These are phyloP conservation scores for Epichloe scottii DNA, from an alignment of 2,329 filamentous ascomycete species.

Conservation along the genomic window DNA sequence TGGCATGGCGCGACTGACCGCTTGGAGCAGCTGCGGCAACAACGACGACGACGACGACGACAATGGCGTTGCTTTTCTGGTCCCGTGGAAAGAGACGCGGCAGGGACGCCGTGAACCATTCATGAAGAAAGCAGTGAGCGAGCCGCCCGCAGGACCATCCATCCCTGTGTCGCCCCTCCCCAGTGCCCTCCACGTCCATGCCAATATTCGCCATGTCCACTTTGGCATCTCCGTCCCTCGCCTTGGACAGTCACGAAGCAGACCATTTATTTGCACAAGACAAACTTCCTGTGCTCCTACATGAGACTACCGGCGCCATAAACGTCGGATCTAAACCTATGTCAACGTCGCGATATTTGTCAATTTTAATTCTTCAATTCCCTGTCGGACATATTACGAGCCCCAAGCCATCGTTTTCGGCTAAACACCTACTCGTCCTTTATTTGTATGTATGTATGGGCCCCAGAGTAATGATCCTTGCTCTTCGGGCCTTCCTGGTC, in stretches of 20 bases:
- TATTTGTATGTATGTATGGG: background rate
- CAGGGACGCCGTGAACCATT: background rate
- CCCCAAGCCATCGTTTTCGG: no score
- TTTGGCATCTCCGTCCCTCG: background rate
- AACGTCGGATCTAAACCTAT: no score
- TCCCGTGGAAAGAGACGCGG: background rate
- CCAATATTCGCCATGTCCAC: background rate
- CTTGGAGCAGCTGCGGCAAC: background rate
- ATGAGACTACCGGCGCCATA: background rate
- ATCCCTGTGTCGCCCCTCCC: background rate
- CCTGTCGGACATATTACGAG: no score
- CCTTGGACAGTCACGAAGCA: background rate
- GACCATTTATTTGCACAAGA: background rate
- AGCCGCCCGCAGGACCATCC: background rate
- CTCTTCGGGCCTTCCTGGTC: slow-evolving; percentile 4
- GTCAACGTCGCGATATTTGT: no score
- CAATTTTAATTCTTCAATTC: no score
- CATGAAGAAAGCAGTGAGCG: background rate
- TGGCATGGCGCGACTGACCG: no score
- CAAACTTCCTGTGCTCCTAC: background rate
- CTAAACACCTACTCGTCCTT: no score
- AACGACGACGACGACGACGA: background rate
- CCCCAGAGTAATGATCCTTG: slow-evolving; percentile 1
- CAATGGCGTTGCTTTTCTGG: no score
- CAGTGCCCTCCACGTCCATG: background rate